phyloP scores from a whole-genome alignment of 2,329 filamentous ascomycete species.

The Colletotrichum tamarilloi region DNA sequence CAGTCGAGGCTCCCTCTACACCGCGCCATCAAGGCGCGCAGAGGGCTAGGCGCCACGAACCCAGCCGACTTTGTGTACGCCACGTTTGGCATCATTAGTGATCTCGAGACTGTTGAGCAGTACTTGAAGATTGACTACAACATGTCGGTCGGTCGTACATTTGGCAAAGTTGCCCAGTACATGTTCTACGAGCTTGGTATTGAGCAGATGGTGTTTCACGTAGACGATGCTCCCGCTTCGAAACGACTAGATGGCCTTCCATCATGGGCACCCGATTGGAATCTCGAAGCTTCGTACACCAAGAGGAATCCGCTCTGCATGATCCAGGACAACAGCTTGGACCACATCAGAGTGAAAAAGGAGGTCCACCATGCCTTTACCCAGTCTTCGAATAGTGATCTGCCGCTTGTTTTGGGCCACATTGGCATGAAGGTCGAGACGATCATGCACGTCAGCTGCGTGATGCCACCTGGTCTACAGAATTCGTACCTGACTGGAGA shows the following conservation, averaged over 20 bases:
- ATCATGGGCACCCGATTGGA: conserved; percentile 22
- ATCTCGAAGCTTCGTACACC: neutral
- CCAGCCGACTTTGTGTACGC: conserved; percentile 17
- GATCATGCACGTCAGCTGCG: neutral
- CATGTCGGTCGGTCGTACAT: neutral
- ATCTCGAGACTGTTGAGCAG: neutral
- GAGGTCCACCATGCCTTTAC: neutral
- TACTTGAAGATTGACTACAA: conserved; percentile 3
- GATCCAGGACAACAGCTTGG: conserved; percentile 1
- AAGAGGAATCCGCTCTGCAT: neutral
- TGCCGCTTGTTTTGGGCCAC: conserved; percentile 5
- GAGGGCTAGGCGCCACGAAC: conserved; percentile 6
- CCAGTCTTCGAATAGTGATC: neutral
- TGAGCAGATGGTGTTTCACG: neutral
- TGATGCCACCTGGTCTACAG: neutral
- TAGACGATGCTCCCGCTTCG: neutral
- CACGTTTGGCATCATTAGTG: conserved; percentile 4
- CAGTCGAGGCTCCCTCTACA: neutral
- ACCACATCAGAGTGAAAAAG: neutral
- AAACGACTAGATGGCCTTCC: neutral
- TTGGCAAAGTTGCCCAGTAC: conserved; percentile 2
- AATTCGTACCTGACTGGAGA: neutral
- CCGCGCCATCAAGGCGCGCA: neutral
- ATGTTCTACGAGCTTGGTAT: conserved; percentile 9
- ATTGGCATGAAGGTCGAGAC: neutral